These are phyloP conservation scores for Lobosporangium transversale DNA, from an alignment of 192 early-diverging fungal genomes.

Conservation along the genomic window DNA sequence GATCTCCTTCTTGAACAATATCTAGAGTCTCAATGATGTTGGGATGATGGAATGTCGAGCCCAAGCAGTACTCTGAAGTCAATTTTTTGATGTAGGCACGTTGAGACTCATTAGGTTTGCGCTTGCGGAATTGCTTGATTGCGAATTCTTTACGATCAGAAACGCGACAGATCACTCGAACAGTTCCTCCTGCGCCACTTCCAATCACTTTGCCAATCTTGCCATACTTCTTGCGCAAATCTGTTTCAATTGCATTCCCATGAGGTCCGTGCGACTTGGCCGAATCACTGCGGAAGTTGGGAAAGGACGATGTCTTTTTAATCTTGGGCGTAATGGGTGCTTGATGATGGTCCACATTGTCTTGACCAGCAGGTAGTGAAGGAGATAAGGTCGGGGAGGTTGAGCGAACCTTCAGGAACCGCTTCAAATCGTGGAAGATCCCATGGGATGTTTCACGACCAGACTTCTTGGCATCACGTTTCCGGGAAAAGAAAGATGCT, in stretches of 20 bases:
- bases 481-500: slow-evolving; percentile 15
- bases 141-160: slow-evolving; percentile 73
- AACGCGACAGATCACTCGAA: slow-evolving; percentile 67
- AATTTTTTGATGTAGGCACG: slow-evolving; percentile 85
- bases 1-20: slow-evolving; percentile 73
- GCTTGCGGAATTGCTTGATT: slow-evolving; percentile 83
- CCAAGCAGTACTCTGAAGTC: slow-evolving; percentile 85
- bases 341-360: not conserved
- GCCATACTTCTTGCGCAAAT: slow-evolving; percentile 62
- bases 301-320: slow-evolving; percentile 4
- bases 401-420: slow-evolving; percentile 28
- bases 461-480: slow-evolving; percentile 19
- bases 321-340: not conserved
- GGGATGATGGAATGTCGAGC: slow-evolving; percentile 76
- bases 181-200: slow-evolving; percentile 74
- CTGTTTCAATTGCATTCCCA: slow-evolving; percentile 27
- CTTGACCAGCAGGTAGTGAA: not conserved
- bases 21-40: slow-evolving; percentile 84
- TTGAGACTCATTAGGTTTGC: slow-evolving; percentile 70
- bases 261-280: slow-evolving; percentile 15
- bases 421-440: slow-evolving; percentile 37
- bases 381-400: slow-evolving; percentile 12
- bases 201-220: slow-evolving; percentile 69
- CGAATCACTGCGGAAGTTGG: not conserved
- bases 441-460: slow-evolving; percentile 29